Evolutionary conservation across 2,329 filamentous ascomycete species (phyloP), one percentile per base, ranked within the genome.

Genomic region (Ampelomyces quisqualis): DNA sequence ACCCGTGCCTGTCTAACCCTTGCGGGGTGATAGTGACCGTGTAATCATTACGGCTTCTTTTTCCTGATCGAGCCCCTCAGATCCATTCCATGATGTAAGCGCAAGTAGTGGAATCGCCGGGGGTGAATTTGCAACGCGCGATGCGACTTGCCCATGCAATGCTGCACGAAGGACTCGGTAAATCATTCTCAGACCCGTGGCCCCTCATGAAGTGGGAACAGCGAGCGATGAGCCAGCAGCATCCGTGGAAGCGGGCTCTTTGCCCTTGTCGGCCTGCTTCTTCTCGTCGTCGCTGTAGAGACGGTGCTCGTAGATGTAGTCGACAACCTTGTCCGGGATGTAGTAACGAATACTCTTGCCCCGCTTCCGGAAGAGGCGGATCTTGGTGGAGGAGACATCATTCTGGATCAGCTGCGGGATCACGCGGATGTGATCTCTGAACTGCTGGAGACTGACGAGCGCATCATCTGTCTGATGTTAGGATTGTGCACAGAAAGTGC

Each of bases 391-490:
- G 58, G 85, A 89, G 45, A 93, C 84, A 57, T 93, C 86, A 67
- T 91, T 91, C 52, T 88, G 83, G 34, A 95, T 90, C 36, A 95
- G 79, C 68, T 95, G 88, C 41, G 88, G 86, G 49, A 95, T 91
- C 38, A 95, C 86, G 61, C 88, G 84, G 47, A 95, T 85, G 55
- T 95, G 93, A 57, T 90, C 81, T 59, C 88, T 84, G 80, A 86
- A 96, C 45, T 82, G 80, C 63, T 89, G 84, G 32, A 95, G 74
- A 30, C 81, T 85, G n/a, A 85, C 83, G 31, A 95, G 76, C 2
- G 90, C 90, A 62, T 94, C 87, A 49, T 95, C 87, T 65, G 43
- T 17, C 13, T 9, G 13, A n/a, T 18, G 38, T 62, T 34, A 58
- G 49, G 17, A 5, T 32, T 33, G 37, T 29, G 22, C 18, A 20